Conservation (phyloP, 208 protist species). For the Crithidia sp. region DNA sequence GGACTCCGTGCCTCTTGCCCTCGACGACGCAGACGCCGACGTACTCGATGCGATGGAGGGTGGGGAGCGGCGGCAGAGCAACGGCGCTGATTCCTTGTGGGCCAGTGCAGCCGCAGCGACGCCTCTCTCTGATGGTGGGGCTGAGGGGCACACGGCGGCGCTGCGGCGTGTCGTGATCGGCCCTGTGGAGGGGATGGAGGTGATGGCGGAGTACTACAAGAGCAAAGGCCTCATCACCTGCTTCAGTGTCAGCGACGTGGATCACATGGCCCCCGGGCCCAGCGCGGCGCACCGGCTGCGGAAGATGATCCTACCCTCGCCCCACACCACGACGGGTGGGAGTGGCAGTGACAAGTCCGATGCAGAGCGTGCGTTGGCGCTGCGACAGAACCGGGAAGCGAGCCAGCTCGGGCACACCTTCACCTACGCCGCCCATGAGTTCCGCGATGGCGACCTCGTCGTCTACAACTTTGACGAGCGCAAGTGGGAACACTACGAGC, state of each 20-base stretch:
- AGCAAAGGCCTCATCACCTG: constrained; percentile 43
- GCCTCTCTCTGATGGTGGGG: no score
- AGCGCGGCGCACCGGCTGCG: constrained; percentile 39
- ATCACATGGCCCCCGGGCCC: constrained; percentile 32
- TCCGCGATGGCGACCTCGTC: constrained; percentile 59
- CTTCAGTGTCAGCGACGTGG: constrained; percentile 45
- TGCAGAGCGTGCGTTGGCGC: constrained; percentile 17
- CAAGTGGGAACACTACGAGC: constrained; percentile 57
- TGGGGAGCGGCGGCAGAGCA: constrained; percentile 4
- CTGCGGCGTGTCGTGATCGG: constrained; percentile 19
- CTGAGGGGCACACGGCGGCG: no score
- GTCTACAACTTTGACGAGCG: constrained; percentile 47
- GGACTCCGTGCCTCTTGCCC: constrained; percentile 3
- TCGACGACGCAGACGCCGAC: neutral
- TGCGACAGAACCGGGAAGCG: constrained; percentile 33
- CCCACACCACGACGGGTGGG: neutral
- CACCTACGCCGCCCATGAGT: constrained; percentile 54
- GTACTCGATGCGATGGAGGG: neutral
- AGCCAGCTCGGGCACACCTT: constrained; percentile 32
- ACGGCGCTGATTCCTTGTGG: neutral
- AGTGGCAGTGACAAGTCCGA: neutral
- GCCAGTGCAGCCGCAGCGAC: no score
- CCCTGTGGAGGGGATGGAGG: constrained; percentile 21
- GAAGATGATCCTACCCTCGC: constrained; percentile 29
- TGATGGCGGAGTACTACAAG: constrained; percentile 42